phyloP scores from a whole-genome alignment of 2,329 filamentous ascomycete species.

The Aspergillus niger region DNA sequence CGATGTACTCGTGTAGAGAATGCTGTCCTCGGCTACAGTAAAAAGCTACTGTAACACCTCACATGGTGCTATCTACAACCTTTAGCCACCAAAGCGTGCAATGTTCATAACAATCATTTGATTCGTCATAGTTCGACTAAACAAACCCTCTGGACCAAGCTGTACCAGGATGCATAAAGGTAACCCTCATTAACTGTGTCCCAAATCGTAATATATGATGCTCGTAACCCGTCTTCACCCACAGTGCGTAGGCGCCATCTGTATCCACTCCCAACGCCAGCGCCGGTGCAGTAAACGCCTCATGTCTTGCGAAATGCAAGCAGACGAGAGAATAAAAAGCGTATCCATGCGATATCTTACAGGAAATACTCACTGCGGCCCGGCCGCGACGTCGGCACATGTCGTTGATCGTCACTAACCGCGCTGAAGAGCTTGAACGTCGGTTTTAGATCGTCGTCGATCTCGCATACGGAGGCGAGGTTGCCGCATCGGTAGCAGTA shows the following conservation, averaged over 20 bases:
- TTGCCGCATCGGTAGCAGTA: constrained; percentile 99
- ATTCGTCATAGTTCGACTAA: not conserved
- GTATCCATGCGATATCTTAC: constrained; percentile 33
- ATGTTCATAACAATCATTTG: constrained; percentile 1
- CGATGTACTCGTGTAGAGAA: no score
- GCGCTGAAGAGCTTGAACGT: constrained; percentile 69
- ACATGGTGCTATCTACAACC: not conserved
- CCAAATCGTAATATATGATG: constrained; percentile 41
- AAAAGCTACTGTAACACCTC: no score
- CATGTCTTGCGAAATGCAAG: constrained; percentile 15
- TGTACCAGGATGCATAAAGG: constrained; percentile 6
- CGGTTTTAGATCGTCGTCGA: constrained; percentile 80
- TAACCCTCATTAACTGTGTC: constrained; percentile 35
- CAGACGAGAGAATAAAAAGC: constrained; percentile 14
- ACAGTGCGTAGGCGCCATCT: constrained; percentile 19
- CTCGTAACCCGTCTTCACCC: constrained; percentile 23
- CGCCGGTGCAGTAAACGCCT: constrained; percentile 34
- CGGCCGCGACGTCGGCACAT: constrained; percentile 47
- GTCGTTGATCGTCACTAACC: constrained; percentile 50
- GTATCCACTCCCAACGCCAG: constrained; percentile 35
- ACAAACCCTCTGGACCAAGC: not conserved
- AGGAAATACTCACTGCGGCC: constrained; percentile 53
- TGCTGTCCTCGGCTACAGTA: no score
- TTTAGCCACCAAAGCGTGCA: not conserved
- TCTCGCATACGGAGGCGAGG: constrained; percentile 83